A percentile compares a stretch with the other conserved stretches of the same genome.
phyloP scores from a whole-genome alignment of 1,139 yeast genomes.

The Lodderomyces jiufengensis region DNA sequence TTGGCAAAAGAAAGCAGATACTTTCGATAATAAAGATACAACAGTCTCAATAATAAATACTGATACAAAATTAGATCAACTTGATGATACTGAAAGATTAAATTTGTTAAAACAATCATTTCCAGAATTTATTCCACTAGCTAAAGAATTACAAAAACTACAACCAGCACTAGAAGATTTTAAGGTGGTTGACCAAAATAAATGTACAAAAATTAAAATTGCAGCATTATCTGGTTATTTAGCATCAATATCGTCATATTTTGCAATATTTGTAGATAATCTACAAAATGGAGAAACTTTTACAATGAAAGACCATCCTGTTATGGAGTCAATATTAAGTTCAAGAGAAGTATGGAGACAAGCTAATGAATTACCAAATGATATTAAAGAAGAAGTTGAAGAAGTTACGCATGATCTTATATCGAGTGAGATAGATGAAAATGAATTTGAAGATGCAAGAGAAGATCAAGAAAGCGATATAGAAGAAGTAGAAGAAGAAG shows the following conservation, averaged over 20 bases:
- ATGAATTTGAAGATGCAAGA: constrained; percentile 25
- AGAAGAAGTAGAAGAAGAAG: constrained; percentile 19
- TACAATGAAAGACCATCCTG: constrained; percentile 79
- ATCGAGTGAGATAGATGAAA: constrained; percentile 24
- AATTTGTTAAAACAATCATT: constrained; percentile 54
- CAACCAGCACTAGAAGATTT: constrained; percentile 36
- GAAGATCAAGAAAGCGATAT: constrained; percentile 20
- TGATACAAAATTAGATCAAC: constrained; percentile 29
- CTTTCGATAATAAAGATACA: constrained; percentile 24
- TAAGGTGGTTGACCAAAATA: constrained; percentile 23
- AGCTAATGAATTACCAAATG: constrained; percentile 47
- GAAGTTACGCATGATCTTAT: constrained; percentile 18
- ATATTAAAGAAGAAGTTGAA: constrained; percentile 10
- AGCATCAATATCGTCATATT: constrained; percentile 70
- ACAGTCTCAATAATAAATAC: constrained; percentile 20
- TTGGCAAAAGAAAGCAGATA: constrained; percentile 47
- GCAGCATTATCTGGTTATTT: constrained; percentile 74
- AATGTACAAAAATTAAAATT: constrained; percentile 46
- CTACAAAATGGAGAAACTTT: constrained; percentile 54
- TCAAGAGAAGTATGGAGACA: constrained; percentile 91
- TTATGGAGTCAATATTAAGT: constrained; percentile 80
- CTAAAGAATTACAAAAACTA: constrained; percentile 57
- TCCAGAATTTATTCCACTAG: constrained; percentile 82
- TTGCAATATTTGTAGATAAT: constrained; percentile 63
- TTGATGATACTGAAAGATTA: constrained; percentile 43